These are phyloP conservation scores for Toxicodendron radicans DNA, from an alignment of 345 rosid genomes.

Conservation along the genomic window DNA sequence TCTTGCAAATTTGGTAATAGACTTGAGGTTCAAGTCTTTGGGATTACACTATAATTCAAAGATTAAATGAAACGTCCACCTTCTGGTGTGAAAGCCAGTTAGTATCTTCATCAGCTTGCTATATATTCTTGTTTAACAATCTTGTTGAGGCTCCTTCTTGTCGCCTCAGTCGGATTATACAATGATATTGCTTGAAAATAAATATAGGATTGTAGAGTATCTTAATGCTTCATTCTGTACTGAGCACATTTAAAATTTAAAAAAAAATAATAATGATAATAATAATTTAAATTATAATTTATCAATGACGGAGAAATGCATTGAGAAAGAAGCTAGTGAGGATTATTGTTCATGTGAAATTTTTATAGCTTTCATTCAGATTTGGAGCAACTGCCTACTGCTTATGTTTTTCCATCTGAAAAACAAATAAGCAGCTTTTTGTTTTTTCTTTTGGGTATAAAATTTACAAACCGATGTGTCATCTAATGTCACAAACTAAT, in stretches of 20 bases:
- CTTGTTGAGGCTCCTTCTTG: not conserved
- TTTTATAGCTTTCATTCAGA: not conserved
- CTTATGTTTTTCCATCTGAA: not conserved
- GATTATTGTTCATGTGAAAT: not conserved
- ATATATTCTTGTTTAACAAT: not conserved
- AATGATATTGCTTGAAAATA: not conserved
- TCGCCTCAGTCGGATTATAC: not conserved
- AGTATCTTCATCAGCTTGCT: not conserved
- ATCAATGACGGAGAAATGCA: not conserved
- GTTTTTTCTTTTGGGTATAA: not conserved
- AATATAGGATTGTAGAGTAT: not conserved
- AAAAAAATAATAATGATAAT: no score
- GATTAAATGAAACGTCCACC: not conserved
- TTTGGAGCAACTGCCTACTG: not conserved
- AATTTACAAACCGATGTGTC: no score
- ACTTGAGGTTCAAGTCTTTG: conserved; percentile 10
- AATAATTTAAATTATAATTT: no score
- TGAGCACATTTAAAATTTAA: no score
- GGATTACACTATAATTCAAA: not conserved
- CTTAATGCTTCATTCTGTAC: not conserved
- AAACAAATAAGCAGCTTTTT: not conserved
- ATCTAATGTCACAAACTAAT: not conserved
- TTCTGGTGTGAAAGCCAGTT: not conserved
- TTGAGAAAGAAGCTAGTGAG: not conserved
- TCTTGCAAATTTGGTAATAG: conserved; percentile 49